phyloP scores from a whole-genome alignment of 129 eudicot species.

The Cynara cardunculus region DNA sequence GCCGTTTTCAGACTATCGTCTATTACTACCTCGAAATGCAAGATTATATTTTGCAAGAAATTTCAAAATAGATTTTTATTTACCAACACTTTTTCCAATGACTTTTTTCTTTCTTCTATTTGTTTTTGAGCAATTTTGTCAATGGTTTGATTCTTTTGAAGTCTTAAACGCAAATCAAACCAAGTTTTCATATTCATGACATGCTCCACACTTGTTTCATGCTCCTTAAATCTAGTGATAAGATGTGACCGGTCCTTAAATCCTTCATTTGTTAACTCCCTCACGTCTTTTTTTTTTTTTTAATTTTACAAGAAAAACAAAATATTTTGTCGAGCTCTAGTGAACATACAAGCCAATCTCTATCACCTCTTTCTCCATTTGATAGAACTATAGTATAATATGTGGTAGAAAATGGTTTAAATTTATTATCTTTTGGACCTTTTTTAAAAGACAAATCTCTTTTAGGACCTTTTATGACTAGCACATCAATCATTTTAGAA shows the following conservation, averaged over 20 bases:
- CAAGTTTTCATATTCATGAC: slow-evolving; percentile 1
- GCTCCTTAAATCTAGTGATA: slow-evolving; percentile 8
- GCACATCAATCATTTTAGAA: not conserved
- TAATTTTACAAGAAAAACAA: not conserved
- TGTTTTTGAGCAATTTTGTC: slow-evolving; percentile 4
- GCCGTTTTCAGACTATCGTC: not conserved
- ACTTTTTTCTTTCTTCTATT: not conserved
- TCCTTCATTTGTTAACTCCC: slow-evolving; percentile 7
- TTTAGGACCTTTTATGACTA: not conserved
- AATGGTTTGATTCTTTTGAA: slow-evolving; percentile 9
- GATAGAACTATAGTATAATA: not conserved
- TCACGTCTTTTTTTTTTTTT: too few species aligned
- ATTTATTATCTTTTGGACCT: not conserved
- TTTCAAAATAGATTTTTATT: slow-evolving; percentile 2
- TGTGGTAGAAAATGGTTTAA: not conserved
- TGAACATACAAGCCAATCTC: not conserved
- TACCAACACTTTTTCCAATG: slow-evolving; percentile 2
- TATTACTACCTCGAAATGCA: slow-evolving; percentile 16
- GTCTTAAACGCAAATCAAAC: not conserved
- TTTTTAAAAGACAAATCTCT: slow-evolving; percentile 3
- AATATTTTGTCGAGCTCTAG: not conserved
- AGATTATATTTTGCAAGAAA: slow-evolving; percentile 11
- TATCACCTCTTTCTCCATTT: slow-evolving; percentile 2
- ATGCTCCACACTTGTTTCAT: not conserved
- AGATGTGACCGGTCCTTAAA: slow-evolving; percentile 17